Evolutionary conservation across 2,329 filamentous ascomycete genomes (phyloP).

Genomic region (Colletotrichum phormii): DNA sequence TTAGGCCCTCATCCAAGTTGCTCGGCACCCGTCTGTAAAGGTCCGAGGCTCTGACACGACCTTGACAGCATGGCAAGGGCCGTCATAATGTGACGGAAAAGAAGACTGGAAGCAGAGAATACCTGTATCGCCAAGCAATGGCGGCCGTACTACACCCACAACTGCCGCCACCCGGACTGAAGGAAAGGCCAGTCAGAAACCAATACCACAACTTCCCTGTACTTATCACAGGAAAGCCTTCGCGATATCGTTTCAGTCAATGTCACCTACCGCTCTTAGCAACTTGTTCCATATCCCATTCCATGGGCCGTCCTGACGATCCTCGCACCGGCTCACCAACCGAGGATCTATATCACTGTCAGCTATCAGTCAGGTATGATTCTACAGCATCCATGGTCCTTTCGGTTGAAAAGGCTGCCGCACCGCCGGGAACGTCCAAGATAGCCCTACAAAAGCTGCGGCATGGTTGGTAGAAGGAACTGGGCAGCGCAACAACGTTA

Average conservation of each 20-base stretch:
- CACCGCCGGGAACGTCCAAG: neutral
- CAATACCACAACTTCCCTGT: constrained; percentile 14
- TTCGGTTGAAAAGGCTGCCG: neutral
- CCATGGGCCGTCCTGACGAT: constrained; percentile 18
- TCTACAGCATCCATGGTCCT: constrained; percentile 12
- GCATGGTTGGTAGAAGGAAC: neutral
- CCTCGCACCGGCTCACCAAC: constrained; percentile 26
- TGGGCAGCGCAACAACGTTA: constrained; percentile 1
- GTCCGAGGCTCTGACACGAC: constrained; percentile 20
- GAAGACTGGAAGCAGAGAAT: neutral
- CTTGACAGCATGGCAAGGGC: neutral
- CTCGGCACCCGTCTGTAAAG: constrained; percentile 7
- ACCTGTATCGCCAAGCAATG: constrained; percentile 26
- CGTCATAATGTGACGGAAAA: constrained; percentile 21
- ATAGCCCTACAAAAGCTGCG: neutral
- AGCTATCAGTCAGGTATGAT: constrained; percentile 25
- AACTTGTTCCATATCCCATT: neutral
- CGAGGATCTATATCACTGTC: constrained; percentile 33
- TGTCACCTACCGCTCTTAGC: constrained; percentile 31
- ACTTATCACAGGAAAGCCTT: constrained; percentile 13
- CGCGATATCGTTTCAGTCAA: constrained; percentile 8
- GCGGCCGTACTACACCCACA: constrained; percentile 21
- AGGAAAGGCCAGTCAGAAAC: constrained; percentile 1
- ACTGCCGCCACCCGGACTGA: constrained; percentile 29
- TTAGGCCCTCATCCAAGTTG: constrained; percentile 18